Conservation (phyloP, 2,329 filamentous ascomycete species). For the Plenodomus lindquistii region DNA sequence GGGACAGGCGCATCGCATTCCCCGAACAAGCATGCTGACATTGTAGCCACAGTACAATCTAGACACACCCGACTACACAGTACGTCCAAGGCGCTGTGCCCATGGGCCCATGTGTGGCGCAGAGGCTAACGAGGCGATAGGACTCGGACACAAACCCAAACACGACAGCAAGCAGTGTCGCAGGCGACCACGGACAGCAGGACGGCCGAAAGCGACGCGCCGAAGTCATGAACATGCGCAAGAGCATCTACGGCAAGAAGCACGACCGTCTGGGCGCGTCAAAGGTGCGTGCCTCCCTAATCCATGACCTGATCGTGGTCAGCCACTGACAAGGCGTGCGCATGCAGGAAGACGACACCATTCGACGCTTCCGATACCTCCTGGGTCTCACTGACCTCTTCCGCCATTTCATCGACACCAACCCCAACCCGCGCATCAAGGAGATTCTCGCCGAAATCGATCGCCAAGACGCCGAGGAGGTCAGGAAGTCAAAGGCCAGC, state of each 20-base stretch:
- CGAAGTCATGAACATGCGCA: slow-evolving; percentile 85
- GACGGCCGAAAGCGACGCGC: slow-evolving; percentile 86
- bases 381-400: slow-evolving; percentile 95
- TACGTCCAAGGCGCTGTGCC: slow-evolving; percentile 30
- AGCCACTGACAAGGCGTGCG: slow-evolving; percentile 14
- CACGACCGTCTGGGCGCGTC: slow-evolving; percentile 89
- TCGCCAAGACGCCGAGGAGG: slow-evolving; percentile 79
- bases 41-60: slow-evolving; percentile 50
- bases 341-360: slow-evolving; percentile 84
- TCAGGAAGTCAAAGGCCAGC: slow-evolving; percentile 71
- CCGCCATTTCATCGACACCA: slow-evolving; percentile 97
- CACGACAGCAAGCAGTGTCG: slow-evolving; percentile 79
- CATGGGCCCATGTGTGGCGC: neutral
- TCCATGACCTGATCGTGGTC: neutral
- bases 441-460: slow-evolving; percentile 95
- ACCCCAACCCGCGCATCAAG: slow-evolving; percentile 91
- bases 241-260: slow-evolving; percentile 93
- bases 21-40: slow-evolving; percentile 23
- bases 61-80: slow-evolving; percentile 66
- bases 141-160: slow-evolving; percentile 70
- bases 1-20: neutral
- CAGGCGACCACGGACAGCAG: slow-evolving; percentile 65
- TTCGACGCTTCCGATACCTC: slow-evolving; percentile 91
- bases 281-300: slow-evolving; percentile 64
- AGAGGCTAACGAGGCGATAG: slow-evolving; percentile 32